Conservation (phyloP, 192 early-diverging fungal genomes). For the Coemansia sp. region DNA sequence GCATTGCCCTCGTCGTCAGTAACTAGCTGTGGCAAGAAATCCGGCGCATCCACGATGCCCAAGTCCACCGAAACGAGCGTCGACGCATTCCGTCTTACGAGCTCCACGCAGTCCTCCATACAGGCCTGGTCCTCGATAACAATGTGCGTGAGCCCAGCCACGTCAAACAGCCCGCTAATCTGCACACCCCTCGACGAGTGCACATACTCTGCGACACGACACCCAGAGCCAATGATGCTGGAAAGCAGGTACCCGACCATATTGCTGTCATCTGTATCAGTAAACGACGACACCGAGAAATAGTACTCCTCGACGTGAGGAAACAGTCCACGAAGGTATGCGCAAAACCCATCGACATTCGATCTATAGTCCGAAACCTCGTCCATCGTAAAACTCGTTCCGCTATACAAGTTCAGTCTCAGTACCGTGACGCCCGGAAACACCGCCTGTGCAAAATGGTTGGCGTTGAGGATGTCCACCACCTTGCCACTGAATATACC, state of each 20-base stretch:
- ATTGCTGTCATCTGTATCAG: constrained; percentile 47
- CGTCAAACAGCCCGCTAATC: constrained; percentile 30
- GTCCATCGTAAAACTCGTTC: constrained; percentile 27
- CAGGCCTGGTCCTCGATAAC: constrained; percentile 28
- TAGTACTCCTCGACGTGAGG: constrained; percentile 29
- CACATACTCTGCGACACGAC: constrained; percentile 26
- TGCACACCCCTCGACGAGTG: constrained; percentile 44
- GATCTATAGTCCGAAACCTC: constrained; percentile 27
- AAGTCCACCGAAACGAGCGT: constrained; percentile 43
- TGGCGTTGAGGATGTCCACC: constrained; percentile 15
- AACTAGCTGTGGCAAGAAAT: constrained; percentile 26
- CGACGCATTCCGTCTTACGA: constrained; percentile 33
- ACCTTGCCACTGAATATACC: constrained; percentile 45
- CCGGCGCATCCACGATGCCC: constrained; percentile 31
- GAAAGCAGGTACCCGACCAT: constrained; percentile 44
- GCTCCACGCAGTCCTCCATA: constrained; percentile 40
- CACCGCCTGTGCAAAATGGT: constrained; percentile 18
- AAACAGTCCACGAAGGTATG: constrained; percentile 23
- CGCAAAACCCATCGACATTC: constrained; percentile 21
- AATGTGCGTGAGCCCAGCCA: constrained; percentile 40
- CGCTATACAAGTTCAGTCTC: constrained; percentile 47
- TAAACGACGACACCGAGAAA: constrained; percentile 41
- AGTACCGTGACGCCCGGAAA: constrained; percentile 30
- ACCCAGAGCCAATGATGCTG: constrained; percentile 7
- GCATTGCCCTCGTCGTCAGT: constrained; percentile 21